These are phyloP conservation scores for Sarcodon aspratus DNA, from an alignment of 768 basidiomycete species.

Conservation along the genomic window DNA sequence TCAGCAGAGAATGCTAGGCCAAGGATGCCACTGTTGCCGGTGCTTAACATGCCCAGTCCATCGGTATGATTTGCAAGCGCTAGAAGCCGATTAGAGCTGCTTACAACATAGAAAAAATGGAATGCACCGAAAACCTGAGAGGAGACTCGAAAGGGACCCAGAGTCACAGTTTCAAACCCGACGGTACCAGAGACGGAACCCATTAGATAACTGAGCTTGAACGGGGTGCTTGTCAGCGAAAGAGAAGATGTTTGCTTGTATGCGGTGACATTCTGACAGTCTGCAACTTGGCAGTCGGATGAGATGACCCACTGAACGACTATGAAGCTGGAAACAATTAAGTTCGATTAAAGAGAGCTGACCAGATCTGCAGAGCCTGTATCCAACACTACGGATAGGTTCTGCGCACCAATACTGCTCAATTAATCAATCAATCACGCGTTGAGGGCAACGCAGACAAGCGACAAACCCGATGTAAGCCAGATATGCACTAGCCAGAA, in stretches of 20 bases:
- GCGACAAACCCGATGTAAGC: constrained; percentile 21
- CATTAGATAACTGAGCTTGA: constrained; percentile 37
- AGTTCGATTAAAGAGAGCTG: constrained; percentile 6
- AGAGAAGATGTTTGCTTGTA: constrained; percentile 25
- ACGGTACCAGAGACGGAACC: constrained; percentile 37
- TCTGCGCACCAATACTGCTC: constrained; percentile 29
- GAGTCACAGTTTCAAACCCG: constrained; percentile 31
- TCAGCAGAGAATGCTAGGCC: constrained; percentile 40
- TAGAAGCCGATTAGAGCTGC: constrained; percentile 9
- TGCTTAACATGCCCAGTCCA: constrained; percentile 30
- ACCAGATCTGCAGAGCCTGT: constrained; percentile 52
- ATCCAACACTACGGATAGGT: constrained; percentile 36
- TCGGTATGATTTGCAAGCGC: constrained; percentile 32
- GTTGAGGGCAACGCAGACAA: not conserved
- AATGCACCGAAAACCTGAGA: constrained; percentile 36
- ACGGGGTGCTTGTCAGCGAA: constrained; percentile 20
- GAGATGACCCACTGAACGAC: constrained; percentile 37
- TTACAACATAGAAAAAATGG: not conserved
- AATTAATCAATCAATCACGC: constrained; percentile 3
- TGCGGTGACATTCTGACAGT: constrained; percentile 32
- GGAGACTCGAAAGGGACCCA: constrained; percentile 33
- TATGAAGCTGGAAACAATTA: constrained; percentile 1
- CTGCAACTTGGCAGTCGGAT: constrained; percentile 28
- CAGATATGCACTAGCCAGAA: constrained; percentile 25
- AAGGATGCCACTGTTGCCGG: constrained; percentile 42